A percentile compares a stretch with the other conserved stretches of the same genome.
Evolutionary conservation across 441 rosid species (phyloP).

Genomic region (Cnidoscolus chayamansa): DNA sequence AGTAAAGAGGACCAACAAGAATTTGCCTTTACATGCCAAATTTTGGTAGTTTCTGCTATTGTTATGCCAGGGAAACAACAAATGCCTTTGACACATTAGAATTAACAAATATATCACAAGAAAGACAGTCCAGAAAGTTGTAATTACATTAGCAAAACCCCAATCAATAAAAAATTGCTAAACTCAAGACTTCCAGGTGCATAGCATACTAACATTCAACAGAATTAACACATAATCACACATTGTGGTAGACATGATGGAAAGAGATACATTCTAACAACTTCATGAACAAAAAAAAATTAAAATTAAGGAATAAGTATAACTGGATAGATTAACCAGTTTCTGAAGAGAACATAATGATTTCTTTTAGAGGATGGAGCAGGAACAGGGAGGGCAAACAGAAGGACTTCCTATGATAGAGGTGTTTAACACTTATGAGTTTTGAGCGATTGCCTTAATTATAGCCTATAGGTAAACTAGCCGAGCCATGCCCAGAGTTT

Average conservation of each 20-base stretch:
- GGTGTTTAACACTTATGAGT: too few relatives aligned
- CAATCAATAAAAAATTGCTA: background rate
- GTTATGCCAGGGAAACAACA: background rate
- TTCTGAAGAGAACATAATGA: too few relatives aligned
- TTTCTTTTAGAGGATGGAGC: too few relatives aligned
- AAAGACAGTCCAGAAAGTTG: background rate
- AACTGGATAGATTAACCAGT: background rate
- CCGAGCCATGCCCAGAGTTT: too few relatives aligned
- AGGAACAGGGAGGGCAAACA: too few relatives aligned
- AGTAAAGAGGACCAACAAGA: background rate
- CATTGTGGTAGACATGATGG: background rate
- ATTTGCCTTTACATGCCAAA: background rate
- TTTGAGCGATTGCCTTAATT: too few relatives aligned
- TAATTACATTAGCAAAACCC: background rate
- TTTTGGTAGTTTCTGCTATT: background rate
- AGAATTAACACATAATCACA: background rate
- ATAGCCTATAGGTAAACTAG: too few relatives aligned
- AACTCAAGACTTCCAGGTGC: background rate
- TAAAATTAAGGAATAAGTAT: background rate
- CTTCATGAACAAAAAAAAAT: background rate
- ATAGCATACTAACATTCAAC: constrained; percentile 2
- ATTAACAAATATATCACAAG: background rate
- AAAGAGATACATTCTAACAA: background rate
- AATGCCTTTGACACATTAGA: background rate
- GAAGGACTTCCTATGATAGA: too few relatives aligned